Percentiles rank a stretch among this genome's conserved stretches.
Conservation (phyloP, 2,329 filamentous ascomycete species). For the Metarhizium anisopliae region DNA sequence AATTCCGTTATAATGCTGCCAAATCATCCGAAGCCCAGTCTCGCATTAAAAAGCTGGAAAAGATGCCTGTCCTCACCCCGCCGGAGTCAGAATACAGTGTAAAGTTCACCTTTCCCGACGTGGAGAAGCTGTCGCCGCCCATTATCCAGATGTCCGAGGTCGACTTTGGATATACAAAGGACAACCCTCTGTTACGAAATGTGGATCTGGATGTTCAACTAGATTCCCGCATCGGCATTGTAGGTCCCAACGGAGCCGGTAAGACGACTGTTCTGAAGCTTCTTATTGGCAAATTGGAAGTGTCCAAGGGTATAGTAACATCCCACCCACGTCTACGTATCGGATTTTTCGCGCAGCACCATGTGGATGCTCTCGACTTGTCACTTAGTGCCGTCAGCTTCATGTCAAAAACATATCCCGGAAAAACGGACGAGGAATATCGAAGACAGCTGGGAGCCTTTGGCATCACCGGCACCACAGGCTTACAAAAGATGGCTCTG, state of each 20-base stretch:
- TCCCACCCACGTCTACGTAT: conserved; percentile 81
- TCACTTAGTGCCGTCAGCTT: conserved; percentile 85
- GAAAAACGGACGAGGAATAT: conserved; percentile 92
- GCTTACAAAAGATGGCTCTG: conserved; percentile 89
- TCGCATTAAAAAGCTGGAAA: conserved; percentile 97
- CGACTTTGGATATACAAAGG: conserved; percentile 75
- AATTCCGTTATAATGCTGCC: conserved; percentile 98
- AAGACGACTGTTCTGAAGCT: conserved; percentile 98
- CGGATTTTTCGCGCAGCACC: conserved; percentile 97
- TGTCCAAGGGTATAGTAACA: conserved; percentile 73
- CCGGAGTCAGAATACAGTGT: conserved; percentile 94
- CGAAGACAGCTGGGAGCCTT: conserved; percentile 87
- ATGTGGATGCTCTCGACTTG: conserved; percentile 91
- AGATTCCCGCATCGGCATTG: conserved; percentile 95
- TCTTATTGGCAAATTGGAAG: conserved; percentile 76
- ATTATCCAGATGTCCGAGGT: conserved; percentile 97
- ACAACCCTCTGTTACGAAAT: conserved; percentile 71
- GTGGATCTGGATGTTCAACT: conserved; percentile 96
- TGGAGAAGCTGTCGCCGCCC: conserved; percentile 93
- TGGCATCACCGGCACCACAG: conserved; percentile 86
- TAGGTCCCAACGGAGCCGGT: conserved; percentile 97
- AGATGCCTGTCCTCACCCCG: conserved; percentile 83
- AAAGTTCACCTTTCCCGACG: conserved; percentile 93
- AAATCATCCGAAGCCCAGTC: conserved; percentile 98
- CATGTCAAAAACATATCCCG: conserved; percentile 89